Base-by-base conservation (phyloP, 192 early-diverging fungal genomes). In the Spizellomyces sp. region DNA sequence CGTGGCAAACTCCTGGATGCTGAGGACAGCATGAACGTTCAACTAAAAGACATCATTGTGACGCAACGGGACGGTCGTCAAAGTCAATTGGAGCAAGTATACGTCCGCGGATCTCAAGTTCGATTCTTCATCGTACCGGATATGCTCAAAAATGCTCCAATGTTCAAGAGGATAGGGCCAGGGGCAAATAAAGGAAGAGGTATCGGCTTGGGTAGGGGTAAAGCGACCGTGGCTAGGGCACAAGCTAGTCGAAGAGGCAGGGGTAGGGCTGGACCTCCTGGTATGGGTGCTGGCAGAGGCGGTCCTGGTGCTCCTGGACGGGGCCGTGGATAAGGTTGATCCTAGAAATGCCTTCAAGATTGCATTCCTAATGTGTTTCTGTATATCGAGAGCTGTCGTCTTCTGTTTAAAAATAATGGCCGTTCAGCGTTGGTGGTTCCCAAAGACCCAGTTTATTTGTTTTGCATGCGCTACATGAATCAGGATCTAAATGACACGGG, bases 11-110 rank as follows among this genome's bases (percentile, higher is more conserved):
- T 99, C 36, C 84, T 93, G 45, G 96, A 99, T 77, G 90, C 93
- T 56, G 97, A 99, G 80, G 97, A 99, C 83, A 99, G 98, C 81
- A 99, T 99, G 97, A 99, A 99, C 73, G 90, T 98, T 47, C 97
- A 98, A 83, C 86, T 99, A 67, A 90, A 88, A 72, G 93, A 98
- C 67, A 95, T 99, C 64, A 93, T 91, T 41, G 93, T 95, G 48
- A 96, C 95, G 5, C 87, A 85, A 70, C 88, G 96, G 47, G 97
- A 99, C 75, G 97, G 97, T 19, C 89, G 91, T 58, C 88, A 92
- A 42, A 84, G 90, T 69, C 94, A 97, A 70, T 79, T 99, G 77
- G 94, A 98, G 76, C 95, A 96, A 79, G 94, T 98, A 46, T 99
- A 95, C 72, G 89, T 97, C 76, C 91, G 97, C 64, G 97, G 97